phyloP scores from a whole-genome alignment of 257 asterid species.

The Solanum pennellii region DNA sequence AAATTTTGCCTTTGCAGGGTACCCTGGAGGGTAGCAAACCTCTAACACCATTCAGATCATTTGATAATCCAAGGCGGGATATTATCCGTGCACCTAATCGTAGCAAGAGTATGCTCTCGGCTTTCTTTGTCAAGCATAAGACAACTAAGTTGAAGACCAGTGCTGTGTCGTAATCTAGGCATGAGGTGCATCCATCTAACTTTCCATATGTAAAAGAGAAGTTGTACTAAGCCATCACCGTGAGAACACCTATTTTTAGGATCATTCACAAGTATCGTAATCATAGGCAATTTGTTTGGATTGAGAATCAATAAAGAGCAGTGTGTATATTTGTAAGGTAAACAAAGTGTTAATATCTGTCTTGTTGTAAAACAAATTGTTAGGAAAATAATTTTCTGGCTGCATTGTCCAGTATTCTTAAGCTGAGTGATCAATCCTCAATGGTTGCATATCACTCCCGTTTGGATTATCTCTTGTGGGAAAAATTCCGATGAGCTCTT shows the following conservation, averaged over 20 bases:
- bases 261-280: background rate
- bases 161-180: conserved; percentile 5
- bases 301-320: conserved; percentile 2
- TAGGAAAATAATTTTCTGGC: background rate
- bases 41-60: conserved; percentile 39
- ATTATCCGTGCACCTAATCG: conserved; percentile 35
- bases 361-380: background rate
- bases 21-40: conserved; percentile 38
- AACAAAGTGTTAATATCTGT: background rate
- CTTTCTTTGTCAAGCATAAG: conserved; percentile 69
- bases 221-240: background rate
- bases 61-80: conserved; percentile 26
- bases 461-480: background rate
- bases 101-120: conserved; percentile 59
- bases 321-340: conserved; percentile 1
- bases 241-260: background rate
- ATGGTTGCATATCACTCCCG: background rate
- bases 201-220: background rate
- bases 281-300: background rate
- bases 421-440: background rate
- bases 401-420: background rate
- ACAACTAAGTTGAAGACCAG: conserved; percentile 22
- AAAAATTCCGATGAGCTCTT: background rate
- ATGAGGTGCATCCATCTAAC: background rate
- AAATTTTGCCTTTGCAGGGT: conserved; percentile 30